phyloP scores from a whole-genome alignment of 164 flowering plant genomes.

The Sextonia rubra region DNA sequence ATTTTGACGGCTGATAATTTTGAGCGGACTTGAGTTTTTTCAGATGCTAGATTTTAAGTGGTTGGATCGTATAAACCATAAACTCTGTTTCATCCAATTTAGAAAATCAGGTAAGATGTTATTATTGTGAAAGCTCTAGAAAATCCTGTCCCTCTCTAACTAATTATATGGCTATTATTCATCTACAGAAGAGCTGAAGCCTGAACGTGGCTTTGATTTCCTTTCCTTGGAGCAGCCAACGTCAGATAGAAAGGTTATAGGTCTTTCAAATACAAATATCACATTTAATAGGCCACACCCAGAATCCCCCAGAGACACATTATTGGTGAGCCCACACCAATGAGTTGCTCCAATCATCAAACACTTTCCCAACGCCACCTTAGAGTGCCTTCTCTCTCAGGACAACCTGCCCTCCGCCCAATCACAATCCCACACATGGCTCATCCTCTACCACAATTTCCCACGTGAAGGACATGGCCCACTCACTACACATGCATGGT shows the following conservation, averaged over 20 bases:
- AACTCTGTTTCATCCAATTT: too few species aligned
- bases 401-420: slow-evolving; percentile 15
- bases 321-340: background rate
- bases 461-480: background rate
- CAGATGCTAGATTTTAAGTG: too few species aligned
- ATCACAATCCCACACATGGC: slow-evolving; percentile 22
- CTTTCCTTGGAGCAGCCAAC: background rate
- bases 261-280: background rate
- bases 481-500: background rate
- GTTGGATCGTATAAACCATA: too few species aligned
- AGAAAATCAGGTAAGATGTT: too few species aligned
- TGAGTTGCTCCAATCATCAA: background rate
- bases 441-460: slow-evolving; percentile 11
- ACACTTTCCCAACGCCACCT: background rate
- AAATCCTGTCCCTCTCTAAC: too few species aligned
- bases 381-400: slow-evolving; percentile 21
- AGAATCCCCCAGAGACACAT: background rate
- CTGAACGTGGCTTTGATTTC: too few species aligned
- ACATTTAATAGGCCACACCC: background rate
- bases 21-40: too few species aligned
- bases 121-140: too few species aligned
- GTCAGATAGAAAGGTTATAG: too few species aligned
- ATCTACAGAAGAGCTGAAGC: too few species aligned
- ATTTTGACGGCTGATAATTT: too few species aligned
- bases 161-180: too few species aligned